Evolutionary conservation across 352 stramenopile species (phyloP).

Genomic region (Globisporangium recalcitrans): DNA sequence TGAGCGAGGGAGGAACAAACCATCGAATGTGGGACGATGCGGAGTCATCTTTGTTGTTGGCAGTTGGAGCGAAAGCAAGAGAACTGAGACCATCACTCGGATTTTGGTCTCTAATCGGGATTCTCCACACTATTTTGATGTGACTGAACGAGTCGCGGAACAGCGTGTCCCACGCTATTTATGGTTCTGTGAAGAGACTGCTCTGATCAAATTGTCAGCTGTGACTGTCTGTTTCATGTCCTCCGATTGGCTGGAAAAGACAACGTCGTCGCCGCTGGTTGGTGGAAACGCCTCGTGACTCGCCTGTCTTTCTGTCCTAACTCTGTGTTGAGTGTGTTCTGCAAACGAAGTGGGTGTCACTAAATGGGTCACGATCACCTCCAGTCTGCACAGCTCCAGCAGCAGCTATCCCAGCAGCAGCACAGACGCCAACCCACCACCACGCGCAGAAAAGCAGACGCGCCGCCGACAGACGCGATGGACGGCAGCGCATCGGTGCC

Average conservation of each 20-base stretch:
- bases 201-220: no score
- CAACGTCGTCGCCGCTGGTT: background rate
- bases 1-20: background rate
- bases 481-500: slow-evolving; percentile 9
- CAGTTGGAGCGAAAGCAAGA: background rate
- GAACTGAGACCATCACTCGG: slow-evolving; percentile 5
- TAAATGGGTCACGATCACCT: slow-evolving; percentile 9
- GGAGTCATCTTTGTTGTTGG: slow-evolving; percentile 23
- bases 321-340: slow-evolving; percentile 1
- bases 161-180: background rate
- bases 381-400: slow-evolving; percentile 1
- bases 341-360: background rate
- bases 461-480: background rate
- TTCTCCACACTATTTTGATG: background rate
- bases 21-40: slow-evolving; percentile 20
- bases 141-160: no score
- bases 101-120: background rate
- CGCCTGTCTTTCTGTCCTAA: background rate
- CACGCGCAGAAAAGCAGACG: slow-evolving; percentile 1
- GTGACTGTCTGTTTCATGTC: background rate
- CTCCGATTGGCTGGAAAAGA: slow-evolving; percentile 9
- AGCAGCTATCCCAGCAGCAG: background rate
- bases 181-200: no score
- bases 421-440: slow-evolving; percentile 9
- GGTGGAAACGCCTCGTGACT: background rate